Conservation (phyloP, 2,329 filamentous ascomycete genomes). For the Colletotrichum acutatum region DNA sequence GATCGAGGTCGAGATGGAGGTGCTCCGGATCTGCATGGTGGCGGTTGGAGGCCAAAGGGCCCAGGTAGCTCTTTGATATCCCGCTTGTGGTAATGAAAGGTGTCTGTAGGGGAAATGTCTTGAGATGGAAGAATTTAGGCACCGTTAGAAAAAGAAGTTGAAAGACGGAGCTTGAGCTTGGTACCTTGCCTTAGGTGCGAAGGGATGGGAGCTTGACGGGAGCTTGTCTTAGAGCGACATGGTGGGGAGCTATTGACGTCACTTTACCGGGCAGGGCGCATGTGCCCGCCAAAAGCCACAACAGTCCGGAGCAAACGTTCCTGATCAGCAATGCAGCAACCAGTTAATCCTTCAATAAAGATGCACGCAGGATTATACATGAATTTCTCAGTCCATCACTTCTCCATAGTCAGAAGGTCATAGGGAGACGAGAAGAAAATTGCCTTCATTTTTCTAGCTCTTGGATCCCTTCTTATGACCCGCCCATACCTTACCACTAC, state of each 20-base stretch:
- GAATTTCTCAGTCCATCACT: not conserved
- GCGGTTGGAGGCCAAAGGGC: not conserved
- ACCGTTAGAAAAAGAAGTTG: not conserved
- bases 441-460: too few relatives aligned
- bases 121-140: not conserved
- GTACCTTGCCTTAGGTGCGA: not conserved
- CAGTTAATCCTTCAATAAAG: not conserved
- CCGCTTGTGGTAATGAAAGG: not conserved
- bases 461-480: too few relatives aligned
- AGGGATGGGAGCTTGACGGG: not conserved
- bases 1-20: conserved; percentile 66
- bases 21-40: conserved; percentile 46
- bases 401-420: too few relatives aligned
- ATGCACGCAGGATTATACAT: not conserved
- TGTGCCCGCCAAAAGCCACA: not conserved
- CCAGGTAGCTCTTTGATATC: not conserved
- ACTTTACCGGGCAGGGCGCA: not conserved
- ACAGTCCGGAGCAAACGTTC: not conserved
- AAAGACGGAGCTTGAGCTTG: not conserved
- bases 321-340: not conserved
- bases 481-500: too few relatives aligned
- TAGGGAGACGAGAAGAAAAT: too few relatives aligned
- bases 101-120: not conserved
- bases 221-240: not conserved
- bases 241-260: conserved; percentile 6